Conservation (phyloP, 2,329 filamentous ascomycete species). For the Pseudocercospora crystallina region DNA sequence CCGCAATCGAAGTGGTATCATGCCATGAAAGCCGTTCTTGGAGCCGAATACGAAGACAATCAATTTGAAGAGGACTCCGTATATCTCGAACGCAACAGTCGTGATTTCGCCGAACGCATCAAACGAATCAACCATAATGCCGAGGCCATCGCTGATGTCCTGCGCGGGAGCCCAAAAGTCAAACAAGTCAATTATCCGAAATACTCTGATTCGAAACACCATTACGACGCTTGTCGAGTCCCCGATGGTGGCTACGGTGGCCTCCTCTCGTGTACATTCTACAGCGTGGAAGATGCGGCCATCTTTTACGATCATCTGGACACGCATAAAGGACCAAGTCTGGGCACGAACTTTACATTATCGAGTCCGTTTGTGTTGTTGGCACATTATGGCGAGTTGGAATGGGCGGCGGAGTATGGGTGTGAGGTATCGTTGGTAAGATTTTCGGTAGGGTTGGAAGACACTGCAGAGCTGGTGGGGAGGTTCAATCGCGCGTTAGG, state of each 20-base stretch:
- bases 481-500: constrained; percentile 50
- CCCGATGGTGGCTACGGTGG: constrained; percentile 77
- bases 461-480: constrained; percentile 62
- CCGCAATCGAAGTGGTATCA: constrained; percentile 69
- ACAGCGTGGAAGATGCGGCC: constrained; percentile 67
- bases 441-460: constrained; percentile 87
- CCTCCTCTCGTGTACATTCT: constrained; percentile 79
- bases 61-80: constrained; percentile 94
- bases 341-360: constrained; percentile 95
- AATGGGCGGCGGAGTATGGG: constrained; percentile 83
- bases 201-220: constrained; percentile 63
- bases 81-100: constrained; percentile 93
- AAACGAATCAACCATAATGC: constrained; percentile 82
- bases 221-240: constrained; percentile 78
- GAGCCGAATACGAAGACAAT: constrained; percentile 74
- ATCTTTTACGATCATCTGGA: constrained; percentile 83
- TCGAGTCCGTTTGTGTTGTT: constrained; percentile 82
- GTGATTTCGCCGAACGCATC: constrained; percentile 82
- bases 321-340: constrained; percentile 87
- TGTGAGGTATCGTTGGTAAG: constrained; percentile 79
- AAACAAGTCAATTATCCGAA: constrained; percentile 87
- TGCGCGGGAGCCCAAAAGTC: constrained; percentile 63
- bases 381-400: constrained; percentile 85
- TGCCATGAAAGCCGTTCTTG: constrained; percentile 65
- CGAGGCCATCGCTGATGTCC: constrained; percentile 74